Base-by-base conservation (phyloP, 2,329 filamentous ascomycete genomes). In the Colletotrichum lindemuthianum region DNA sequence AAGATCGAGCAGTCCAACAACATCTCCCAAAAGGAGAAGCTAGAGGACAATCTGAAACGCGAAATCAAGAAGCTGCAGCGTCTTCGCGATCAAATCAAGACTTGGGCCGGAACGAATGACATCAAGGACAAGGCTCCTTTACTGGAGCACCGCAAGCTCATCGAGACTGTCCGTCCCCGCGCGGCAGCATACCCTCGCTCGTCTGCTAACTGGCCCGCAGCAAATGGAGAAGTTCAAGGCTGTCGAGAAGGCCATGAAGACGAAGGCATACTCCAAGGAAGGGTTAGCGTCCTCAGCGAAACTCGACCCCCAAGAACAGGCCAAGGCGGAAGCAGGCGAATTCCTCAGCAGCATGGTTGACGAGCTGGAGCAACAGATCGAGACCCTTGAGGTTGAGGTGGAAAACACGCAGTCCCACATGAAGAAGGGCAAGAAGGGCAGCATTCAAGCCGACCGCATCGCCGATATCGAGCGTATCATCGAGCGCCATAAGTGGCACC, bases 181-280 rank as follows among this genome's bases (percentile, higher is more conserved):
- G 45, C 66, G 55, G 63, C 63, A 60, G 69, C 50, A 66, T 41
- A 24, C 52, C 54, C 67, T 33, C n/a, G 53, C 44, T 16, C 59
- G 41, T 39, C 49, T 59, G 58, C 64, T 67, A 59, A 67, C 57
- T 9, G 36, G 13, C 24, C 45, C 72, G 77, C 81, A 96, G 92
- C 90, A 95, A 92, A 99, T 99, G 96, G 96, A 99, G 81, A 93
- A 93, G 74, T 99, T 99, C 87, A 99, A 99, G 83, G 95, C 94
- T n/a, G 96, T 99, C 57, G 96, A 99, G 80, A 99, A 99, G 84
- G 96, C 97, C 74, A 98, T 99, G 96, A 99, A 99, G 85, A 99
- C 96, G 61, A 99, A 99, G 79, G 96, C 96, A 67, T 99, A 97
- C 81, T 98, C 96, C 67, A 98, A 99, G 84, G 96, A 98, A 80